Base-by-base conservation (phyloP, 2,329 filamentous ascomycete genomes). In the Sporothrix sp. region DNA sequence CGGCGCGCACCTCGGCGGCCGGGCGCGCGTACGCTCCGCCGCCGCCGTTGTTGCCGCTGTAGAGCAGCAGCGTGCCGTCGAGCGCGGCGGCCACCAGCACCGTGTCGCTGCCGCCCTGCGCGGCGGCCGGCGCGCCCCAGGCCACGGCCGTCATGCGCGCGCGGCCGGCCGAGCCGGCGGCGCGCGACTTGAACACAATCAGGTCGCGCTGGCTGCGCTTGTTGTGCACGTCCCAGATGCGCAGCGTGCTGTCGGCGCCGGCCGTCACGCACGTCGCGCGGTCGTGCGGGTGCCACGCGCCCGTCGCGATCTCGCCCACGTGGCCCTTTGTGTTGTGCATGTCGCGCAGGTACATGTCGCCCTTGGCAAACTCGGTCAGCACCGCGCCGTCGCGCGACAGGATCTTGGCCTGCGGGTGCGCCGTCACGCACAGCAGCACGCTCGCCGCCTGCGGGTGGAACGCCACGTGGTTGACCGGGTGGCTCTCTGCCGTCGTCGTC, bases 271-370 rank as follows among this genome's bases (percentile, higher is more conserved):
- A 94, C 0, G 90, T 60, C 58, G 95, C 89, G 61, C 77, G 82
- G 63, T 96, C 83, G 2, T 82, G 82, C 0, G 93, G 93, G 66
- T 91, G 87, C 93, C 93, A 98, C 35, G 84, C 85, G 20, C 87
- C 91, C 20, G 84, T 85, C 3, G 88, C 89, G 36, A 96, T 79
- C 66, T 96, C 93, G 4, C 90, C 90, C 48, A 96, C 82, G 67
- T 98, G 93, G 1, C 93, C 93, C 65, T 96, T 97, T 4, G 93
- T 98, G 64, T 97, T 90, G 67, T 96, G 81, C 85, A 97, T 94
- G 65, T 98, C 93, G 50, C 91, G 79, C 58, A 98, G 70, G 61
- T 98, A 98, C 90, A 97, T 97, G 64, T 98, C 93, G 40, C 93
- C 93, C 68, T 98, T 98, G 58, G 89, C 84, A 58, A 95, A 97